phyloP scores from a whole-genome alignment of 768 basidiomycete genomes.

The Suillus lakei region DNA sequence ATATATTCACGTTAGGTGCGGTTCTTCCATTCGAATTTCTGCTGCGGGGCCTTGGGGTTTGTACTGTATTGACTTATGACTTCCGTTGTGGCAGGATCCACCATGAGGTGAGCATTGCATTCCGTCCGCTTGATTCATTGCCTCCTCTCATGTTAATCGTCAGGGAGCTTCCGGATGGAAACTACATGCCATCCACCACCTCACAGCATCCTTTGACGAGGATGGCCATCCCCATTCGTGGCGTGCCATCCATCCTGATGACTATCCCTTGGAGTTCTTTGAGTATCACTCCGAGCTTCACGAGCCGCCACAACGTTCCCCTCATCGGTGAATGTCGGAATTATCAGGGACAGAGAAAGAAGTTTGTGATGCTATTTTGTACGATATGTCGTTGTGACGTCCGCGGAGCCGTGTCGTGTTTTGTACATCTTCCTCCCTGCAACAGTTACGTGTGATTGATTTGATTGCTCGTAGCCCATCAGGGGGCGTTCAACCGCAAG shows the following conservation, averaged over 20 bases:
- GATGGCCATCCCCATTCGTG: conserved; percentile 59
- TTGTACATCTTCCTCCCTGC: background rate
- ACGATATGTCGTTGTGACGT: conserved; percentile 6
- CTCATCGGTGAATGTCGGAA: background rate
- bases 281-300: conserved; percentile 16
- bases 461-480: conserved; percentile 1
- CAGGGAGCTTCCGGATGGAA: conserved; percentile 5
- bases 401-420: conserved; percentile 3
- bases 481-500: background rate
- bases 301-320: conserved; percentile 1
- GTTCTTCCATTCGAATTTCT: conserved; percentile 7
- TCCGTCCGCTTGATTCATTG: background rate
- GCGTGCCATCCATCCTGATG: conserved; percentile 65
- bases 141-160: background rate
- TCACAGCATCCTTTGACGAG: conserved; percentile 28
- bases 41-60: background rate
- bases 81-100: conserved; percentile 8
- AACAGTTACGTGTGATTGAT: conserved; percentile 6
- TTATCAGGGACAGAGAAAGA: conserved; percentile 6
- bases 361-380: background rate
- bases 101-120: background rate
- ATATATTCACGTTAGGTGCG: conserved; percentile 73
- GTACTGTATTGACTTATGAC: background rate
- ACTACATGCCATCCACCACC: conserved; percentile 4
- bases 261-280: conserved; percentile 52